phyloP scores from a whole-genome alignment of 495 filamentous ascomycete genomes.

The Podospora pseudoanserina region DNA sequence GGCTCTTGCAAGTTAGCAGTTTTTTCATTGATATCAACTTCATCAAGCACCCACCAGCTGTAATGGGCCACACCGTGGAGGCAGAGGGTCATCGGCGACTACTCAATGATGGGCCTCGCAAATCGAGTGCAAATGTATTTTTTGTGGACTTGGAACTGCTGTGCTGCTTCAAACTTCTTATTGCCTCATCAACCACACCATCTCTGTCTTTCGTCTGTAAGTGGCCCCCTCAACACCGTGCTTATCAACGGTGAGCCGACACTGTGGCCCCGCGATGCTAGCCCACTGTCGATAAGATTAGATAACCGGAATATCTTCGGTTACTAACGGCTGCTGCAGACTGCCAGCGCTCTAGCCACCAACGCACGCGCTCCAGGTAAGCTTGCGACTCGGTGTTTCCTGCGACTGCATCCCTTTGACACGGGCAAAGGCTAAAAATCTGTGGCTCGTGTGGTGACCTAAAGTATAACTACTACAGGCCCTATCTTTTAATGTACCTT shows the following conservation, averaged over 20 bases:
- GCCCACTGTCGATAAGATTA: background rate
- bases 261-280: constrained; percentile 9
- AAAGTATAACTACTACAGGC: too few species aligned
- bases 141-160: background rate
- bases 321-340: constrained; percentile 1
- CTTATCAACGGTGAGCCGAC: background rate
- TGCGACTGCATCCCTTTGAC: background rate
- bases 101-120: background rate
- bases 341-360: background rate
- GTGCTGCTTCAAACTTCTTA: background rate
- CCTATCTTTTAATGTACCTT: too few species aligned
- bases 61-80: background rate
- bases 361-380: background rate
- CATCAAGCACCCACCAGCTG: background rate
- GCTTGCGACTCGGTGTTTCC: background rate
- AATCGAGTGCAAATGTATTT: background rate
- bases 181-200: background rate
- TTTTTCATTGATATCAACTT: background rate
- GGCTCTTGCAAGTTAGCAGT: background rate
- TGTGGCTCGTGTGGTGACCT: too few species aligned
- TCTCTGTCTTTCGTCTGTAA: background rate
- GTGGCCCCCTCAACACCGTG: constrained; percentile 9
- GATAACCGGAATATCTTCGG: constrained; percentile 10
- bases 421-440: too few species aligned
- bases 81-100: background rate